Conservation (phyloP, 352 stramenopile genomes). For the Lagenidium sp. region DNA sequence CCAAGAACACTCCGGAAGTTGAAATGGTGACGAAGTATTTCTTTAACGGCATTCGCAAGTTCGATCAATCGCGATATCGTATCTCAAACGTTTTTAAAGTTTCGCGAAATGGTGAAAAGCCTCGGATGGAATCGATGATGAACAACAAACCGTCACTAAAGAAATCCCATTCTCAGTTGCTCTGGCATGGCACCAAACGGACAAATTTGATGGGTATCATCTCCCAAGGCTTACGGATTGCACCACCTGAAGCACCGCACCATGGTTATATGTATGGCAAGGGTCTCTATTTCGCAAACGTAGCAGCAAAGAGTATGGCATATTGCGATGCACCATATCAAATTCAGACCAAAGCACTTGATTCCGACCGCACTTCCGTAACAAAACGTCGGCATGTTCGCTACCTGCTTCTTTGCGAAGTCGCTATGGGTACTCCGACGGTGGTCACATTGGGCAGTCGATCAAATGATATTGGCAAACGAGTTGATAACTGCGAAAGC, state of each 20-base stretch:
- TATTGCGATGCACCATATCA: conserved; percentile 54
- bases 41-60: conserved; percentile 29
- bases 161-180: conserved; percentile 33
- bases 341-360: too few relatives aligned
- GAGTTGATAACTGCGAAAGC: conserved; percentile 44
- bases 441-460: conserved; percentile 17
- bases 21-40: conserved; percentile 56
- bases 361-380: too few relatives aligned
- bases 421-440: conserved; percentile 37
- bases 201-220: conserved; percentile 84
- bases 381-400: conserved; percentile 42
- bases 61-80: conserved; percentile 23
- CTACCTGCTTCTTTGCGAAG: conserved; percentile 72
- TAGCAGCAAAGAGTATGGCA: conserved; percentile 61
- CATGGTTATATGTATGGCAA: conserved; percentile 82
- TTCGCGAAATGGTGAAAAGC: conserved; percentile 46
- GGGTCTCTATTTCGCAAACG: conserved; percentile 81
- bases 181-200: conserved; percentile 83
- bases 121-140: conserved; percentile 37
- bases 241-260: conserved; percentile 72
- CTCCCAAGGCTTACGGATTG: conserved; percentile 77
- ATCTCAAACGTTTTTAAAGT: conserved; percentile 63
- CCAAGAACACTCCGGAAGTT: conserved; percentile 19
- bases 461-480: conserved; percentile 13
- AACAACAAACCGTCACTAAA: conserved; percentile 23